These are phyloP conservation scores for Kokia cookei DNA, from an alignment of 441 rosid genomes.

Conservation along the genomic window DNA sequence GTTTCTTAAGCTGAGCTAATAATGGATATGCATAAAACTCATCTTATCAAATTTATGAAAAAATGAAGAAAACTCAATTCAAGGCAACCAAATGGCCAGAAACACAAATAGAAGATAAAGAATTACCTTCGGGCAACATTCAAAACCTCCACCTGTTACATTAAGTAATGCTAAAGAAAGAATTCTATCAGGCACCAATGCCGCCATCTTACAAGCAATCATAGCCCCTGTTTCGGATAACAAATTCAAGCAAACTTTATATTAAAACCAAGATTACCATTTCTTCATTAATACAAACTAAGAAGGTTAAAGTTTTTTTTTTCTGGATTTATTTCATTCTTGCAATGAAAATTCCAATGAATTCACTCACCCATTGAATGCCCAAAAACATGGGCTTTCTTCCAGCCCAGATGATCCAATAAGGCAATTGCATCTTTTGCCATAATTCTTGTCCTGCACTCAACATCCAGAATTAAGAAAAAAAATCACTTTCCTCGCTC, in stretches of 20 bases:
- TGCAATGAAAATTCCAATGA: neutral
- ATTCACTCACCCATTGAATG: constrained; percentile 90
- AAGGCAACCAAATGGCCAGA: neutral
- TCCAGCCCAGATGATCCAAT: constrained; percentile 93
- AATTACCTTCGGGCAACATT: constrained; percentile 88
- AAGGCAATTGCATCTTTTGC: constrained; percentile 82
- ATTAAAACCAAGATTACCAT: neutral
- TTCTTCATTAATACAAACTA: neutral
- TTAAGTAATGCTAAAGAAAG: constrained; percentile 82
- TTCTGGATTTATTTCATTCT: neutral
- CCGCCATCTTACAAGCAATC: constrained; percentile 92
- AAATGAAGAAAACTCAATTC: neutral
- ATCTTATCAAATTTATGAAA: neutral
- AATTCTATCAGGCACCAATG: constrained; percentile 77
- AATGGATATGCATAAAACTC: neutral
- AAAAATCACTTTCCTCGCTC: neutral
- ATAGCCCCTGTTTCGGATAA: constrained; percentile 65
- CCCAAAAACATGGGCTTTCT: constrained; percentile 76
- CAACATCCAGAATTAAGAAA: neutral
- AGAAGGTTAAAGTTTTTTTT: neutral
- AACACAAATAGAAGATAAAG: neutral
- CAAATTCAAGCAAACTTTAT: neutral
- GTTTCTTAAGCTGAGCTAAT: neutral
- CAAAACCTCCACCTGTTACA: constrained; percentile 96
- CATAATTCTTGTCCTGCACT: constrained; percentile 75